A percentile compares a stretch with the other conserved stretches of the same genome.
phyloP scores from a whole-genome alignment of 2,329 filamentous ascomycete species.

The Botryosphaeria dothidea region DNA sequence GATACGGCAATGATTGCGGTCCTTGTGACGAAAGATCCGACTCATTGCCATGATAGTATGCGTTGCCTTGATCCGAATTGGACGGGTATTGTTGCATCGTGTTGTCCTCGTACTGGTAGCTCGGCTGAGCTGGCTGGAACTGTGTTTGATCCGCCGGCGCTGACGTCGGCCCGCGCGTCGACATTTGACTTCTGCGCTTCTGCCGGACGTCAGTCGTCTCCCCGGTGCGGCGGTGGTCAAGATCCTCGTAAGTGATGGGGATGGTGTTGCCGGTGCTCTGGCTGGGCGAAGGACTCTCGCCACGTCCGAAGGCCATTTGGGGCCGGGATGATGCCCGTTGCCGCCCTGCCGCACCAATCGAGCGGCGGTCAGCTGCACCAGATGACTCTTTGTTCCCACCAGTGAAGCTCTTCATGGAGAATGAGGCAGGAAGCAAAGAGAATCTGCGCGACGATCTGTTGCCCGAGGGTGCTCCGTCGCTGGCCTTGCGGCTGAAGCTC shows the following conservation, averaged over 20 bases:
- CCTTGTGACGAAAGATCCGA: slow-evolving; percentile 36
- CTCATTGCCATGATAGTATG: slow-evolving; percentile 34
- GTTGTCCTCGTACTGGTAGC: slow-evolving; percentile 12
- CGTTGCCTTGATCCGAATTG: slow-evolving; percentile 23
- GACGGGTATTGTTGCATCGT: slow-evolving; percentile 7
- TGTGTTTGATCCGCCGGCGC: slow-evolving; percentile 39
- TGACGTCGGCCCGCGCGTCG: slow-evolving; percentile 30
- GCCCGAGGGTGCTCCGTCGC: slow-evolving; percentile 36
- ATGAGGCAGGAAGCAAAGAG: slow-evolving; percentile 51
- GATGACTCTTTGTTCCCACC: slow-evolving; percentile 38
- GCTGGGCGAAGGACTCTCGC: slow-evolving; percentile 45
- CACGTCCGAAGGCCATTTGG: slow-evolving; percentile 47
- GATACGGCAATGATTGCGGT: slow-evolving; percentile 24
- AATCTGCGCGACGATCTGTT: slow-evolving; percentile 47
- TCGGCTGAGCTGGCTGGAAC: slow-evolving; percentile 28
- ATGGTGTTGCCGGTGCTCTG: slow-evolving; percentile 46
- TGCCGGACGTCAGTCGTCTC: slow-evolving; percentile 11
- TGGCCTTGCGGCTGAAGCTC: slow-evolving; percentile 50
- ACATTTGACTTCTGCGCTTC: slow-evolving; percentile 13
- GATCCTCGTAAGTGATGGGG: slow-evolving; percentile 44
- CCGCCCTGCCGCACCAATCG: slow-evolving; percentile 23
- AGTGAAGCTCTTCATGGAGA: slow-evolving; percentile 46
- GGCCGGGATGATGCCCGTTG: slow-evolving; percentile 31
- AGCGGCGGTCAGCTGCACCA: slow-evolving; percentile 28
- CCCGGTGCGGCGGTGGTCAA: slow-evolving; percentile 29